phyloP scores from a whole-genome alignment of 2,329 filamentous ascomycete genomes.

The Parascedosporium putredinis region DNA sequence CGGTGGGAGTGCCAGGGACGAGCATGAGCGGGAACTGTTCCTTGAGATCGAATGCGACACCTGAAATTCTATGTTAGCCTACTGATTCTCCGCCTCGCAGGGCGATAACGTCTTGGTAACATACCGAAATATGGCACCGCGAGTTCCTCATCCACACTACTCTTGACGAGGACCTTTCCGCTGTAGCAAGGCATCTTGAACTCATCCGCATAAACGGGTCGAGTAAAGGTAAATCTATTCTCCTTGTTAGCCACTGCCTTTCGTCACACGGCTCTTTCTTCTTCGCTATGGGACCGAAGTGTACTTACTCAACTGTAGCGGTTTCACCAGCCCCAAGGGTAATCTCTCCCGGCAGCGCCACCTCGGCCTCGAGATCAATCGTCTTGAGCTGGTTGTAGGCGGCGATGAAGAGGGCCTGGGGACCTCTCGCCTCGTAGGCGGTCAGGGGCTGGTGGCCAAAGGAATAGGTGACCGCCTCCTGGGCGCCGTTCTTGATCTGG shows the following conservation, averaged over 20 bases:
- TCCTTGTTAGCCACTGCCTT: neutral
- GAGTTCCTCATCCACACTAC: constrained; percentile 28
- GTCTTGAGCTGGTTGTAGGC: constrained; percentile 1
- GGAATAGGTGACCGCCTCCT: constrained; percentile 27
- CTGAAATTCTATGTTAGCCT: neutral
- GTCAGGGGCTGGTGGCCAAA: constrained; percentile 29
- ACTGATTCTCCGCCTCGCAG: neutral
- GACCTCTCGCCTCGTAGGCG: constrained; percentile 25
- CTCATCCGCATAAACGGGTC: constrained; percentile 15
- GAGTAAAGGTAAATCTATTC: constrained; percentile 17
- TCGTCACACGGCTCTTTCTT: neutral
- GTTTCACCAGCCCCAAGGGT: constrained; percentile 1
- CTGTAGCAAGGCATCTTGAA: constrained; percentile 30
- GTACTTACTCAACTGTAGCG: constrained; percentile 5
- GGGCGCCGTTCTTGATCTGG: constrained; percentile 33
- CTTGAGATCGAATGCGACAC: constrained; percentile 3
- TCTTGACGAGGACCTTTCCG: constrained; percentile 30
- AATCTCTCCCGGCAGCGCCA: constrained; percentile 6
- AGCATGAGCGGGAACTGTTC: constrained; percentile 4
- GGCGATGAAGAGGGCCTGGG: constrained; percentile 6
- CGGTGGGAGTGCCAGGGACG: neutral
- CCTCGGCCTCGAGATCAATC: constrained; percentile 1
- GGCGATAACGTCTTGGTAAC: neutral
- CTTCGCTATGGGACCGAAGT: too few species aligned
- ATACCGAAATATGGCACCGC: constrained; percentile 26